Evolutionary conservation across 2,329 filamentous ascomycete species (phyloP), one percentile per base, ranked within the genome.

Genomic region (Colletotrichum sp.): DNA sequence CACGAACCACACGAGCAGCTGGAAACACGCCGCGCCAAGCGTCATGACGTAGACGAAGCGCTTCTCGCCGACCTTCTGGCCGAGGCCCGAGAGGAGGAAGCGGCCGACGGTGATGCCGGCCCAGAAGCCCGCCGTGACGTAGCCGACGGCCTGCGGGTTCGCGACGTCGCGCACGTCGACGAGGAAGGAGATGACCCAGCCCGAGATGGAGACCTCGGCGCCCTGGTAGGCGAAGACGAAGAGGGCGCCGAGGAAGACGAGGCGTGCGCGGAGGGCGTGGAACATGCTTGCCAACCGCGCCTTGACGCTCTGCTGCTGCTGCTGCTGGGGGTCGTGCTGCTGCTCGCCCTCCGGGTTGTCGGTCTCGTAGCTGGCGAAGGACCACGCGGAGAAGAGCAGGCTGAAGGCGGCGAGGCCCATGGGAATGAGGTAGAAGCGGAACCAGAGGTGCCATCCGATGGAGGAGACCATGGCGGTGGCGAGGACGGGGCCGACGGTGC

Each of bases 171-270:
- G 92, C 77, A 92, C 90, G 69, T 90, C 89, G 83, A 97, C 95
- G 38, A 97, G 87, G 85, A 96, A 97, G 3, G 94, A 95, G 77
- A 96, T 95, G 64, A 96, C 93, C 95, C 95, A 97, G 69, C 95
- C 95, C 0, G 93, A 95, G 78, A 96, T 94, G 16, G 93, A 93
- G n/a, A 97, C 95, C 84, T 97, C 95, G 48, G 94, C 93, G 43
- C 95, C 95, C 83, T 97, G 94, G 83, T 98, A 97, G 30, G 93
- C 91, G 82, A 98, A 97, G 83, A 96, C 94, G 86, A 97, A 97
- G 16, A 95, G 83, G 0, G 95, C 93, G 5, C 94, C 94, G 0
- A 96, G 88, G 2, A 97, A 84, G 0, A 96, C 95, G 5, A 92
- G 88, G 32, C 90, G 81, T 85, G 88, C 79, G 83, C 87, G 84